Evolutionary conservation across 225 moss, liverwort and hornwort species (phyloP), one percentile per base, ranked within the genome.

Genomic region (Sphagnum tenellum): DNA sequence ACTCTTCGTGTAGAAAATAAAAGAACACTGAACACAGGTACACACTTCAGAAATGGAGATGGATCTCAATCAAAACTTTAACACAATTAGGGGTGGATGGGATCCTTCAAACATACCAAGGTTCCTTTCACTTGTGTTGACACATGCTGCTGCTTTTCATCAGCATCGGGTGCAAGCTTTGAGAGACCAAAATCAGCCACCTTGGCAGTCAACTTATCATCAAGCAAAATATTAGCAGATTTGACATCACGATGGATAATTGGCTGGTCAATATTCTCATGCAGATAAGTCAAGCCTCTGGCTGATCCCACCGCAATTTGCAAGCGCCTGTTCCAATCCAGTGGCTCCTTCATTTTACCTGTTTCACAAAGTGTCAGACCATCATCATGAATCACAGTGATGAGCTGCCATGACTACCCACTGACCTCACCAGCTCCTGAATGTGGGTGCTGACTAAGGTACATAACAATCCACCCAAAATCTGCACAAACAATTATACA

Each of bases 131-230:
- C 87, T 67, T 93, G 82, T 2, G 73, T 67, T 3, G 86, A 84
- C 55, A 67, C 48, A 3, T 78, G 74, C 2, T 61, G 45, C 29
- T 29, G 29, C 55, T 86, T 86, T 66, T 82, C 86, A 2, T 85
- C 82, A 13, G 90, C 93, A 2, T 87, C 83, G 0, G 87, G 82
- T 50, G 93, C 85, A 45, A 83, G 80, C 66, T 88, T 89, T n/a
- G 89, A 91, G 12, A 95, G 79, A 46, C 94, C 94, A 50, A 95
- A 95, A 59, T 95, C 94, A 65, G 93, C 86, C 64, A 94, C 93
- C 78, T 94, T 94, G 44, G 90, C 93, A 14, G 88, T 59, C 59
- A 88, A 70, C 45, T 76, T 85, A 3, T 76, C 84, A 63, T 90
- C 77, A 8, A 94, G 75, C 46, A 94, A 69, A 50, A 94, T 88